Evolutionary conservation across 257 asterid species (phyloP).

Genomic region (Primulina eburnea): DNA sequence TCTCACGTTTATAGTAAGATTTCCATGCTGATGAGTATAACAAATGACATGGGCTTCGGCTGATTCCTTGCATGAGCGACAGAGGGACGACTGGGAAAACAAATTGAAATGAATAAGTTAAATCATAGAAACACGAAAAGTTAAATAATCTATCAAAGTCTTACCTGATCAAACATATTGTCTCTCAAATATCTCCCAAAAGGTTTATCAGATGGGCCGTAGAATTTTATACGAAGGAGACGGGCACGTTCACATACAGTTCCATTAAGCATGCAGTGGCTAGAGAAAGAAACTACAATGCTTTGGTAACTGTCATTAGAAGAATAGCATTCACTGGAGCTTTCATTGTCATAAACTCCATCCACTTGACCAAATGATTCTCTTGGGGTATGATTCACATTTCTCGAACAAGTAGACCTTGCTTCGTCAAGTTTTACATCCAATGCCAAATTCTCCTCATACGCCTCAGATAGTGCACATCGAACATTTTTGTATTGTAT

Average conservation of each 20-base stretch:
- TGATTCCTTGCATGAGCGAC: constrained; percentile 82
- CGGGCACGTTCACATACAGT: constrained; percentile 81
- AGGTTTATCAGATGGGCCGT: constrained; percentile 87
- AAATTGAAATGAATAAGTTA: constrained; percentile 19
- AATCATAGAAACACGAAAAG: neutral
- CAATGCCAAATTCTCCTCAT: constrained; percentile 37
- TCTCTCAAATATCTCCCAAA: constrained; percentile 84
- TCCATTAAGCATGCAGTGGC: constrained; percentile 66
- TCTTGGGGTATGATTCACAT: constrained; percentile 16
- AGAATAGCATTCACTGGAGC: constrained; percentile 44
- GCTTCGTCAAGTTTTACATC: constrained; percentile 24
- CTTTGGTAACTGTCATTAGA: constrained; percentile 60
- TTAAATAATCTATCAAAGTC: constrained; percentile 12
- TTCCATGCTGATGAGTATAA: constrained; percentile 84
- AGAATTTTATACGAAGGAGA: constrained; percentile 74
- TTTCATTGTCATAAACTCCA: constrained; percentile 37
- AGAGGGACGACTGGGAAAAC: constrained; percentile 55
- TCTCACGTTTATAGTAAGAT: constrained; percentile 75
- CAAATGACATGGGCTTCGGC: constrained; percentile 83
- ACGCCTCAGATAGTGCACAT: constrained; percentile 34
- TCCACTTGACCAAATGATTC: constrained; percentile 33
- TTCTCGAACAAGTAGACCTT: constrained; percentile 16
- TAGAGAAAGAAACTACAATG: constrained; percentile 85
- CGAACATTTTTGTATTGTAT: constrained; percentile 31
- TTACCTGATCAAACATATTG: constrained; percentile 86